A percentile compares a stretch with the other conserved stretches of the same genome.
phyloP scores from a whole-genome alignment of 2,329 filamentous ascomycete genomes.

The Epichloe glyceriae region DNA sequence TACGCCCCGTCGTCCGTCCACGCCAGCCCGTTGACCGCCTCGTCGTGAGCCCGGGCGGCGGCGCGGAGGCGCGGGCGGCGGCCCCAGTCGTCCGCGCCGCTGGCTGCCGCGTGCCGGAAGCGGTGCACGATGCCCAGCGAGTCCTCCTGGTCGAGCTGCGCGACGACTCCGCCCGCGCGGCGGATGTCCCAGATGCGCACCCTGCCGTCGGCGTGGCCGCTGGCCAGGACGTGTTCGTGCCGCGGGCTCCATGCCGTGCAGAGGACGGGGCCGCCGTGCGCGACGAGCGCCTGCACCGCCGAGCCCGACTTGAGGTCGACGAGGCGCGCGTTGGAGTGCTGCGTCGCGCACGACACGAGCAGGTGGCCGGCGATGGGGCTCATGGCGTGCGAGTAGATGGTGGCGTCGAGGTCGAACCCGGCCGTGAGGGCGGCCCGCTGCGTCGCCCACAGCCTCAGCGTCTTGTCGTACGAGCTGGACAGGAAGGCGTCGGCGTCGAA shows the following conservation, averaged over 20 bases:
- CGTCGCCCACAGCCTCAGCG: constrained; percentile 62
- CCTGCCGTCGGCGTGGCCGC: constrained; percentile 72
- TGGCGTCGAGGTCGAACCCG: constrained; percentile 54
- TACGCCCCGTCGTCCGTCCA: constrained; percentile 74
- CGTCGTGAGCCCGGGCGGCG: constrained; percentile 57
- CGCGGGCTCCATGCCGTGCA: constrained; percentile 71
- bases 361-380: constrained; percentile 62
- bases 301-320: constrained; percentile 77
- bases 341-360: constrained; percentile 77
- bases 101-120: constrained; percentile 20
- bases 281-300: constrained; percentile 53
- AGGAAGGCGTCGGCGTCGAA: constrained; percentile 67
- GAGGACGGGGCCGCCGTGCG: constrained; percentile 54
- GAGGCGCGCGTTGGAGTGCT: constrained; percentile 70
- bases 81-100: constrained; percentile 18
- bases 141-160: constrained; percentile 73
- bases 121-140: constrained; percentile 50
- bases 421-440: constrained; percentile 47
- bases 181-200: constrained; percentile 81
- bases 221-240: constrained; percentile 66
- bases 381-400: constrained; percentile 64
- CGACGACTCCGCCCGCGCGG: constrained; percentile 62
- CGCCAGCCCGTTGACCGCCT: constrained; percentile 69
- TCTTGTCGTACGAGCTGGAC: constrained; percentile 66
- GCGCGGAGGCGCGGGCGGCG: constrained; percentile 28